Base-by-base conservation (phyloP, 2,329 filamentous ascomycete species). In the Xylaria sp. region DNA sequence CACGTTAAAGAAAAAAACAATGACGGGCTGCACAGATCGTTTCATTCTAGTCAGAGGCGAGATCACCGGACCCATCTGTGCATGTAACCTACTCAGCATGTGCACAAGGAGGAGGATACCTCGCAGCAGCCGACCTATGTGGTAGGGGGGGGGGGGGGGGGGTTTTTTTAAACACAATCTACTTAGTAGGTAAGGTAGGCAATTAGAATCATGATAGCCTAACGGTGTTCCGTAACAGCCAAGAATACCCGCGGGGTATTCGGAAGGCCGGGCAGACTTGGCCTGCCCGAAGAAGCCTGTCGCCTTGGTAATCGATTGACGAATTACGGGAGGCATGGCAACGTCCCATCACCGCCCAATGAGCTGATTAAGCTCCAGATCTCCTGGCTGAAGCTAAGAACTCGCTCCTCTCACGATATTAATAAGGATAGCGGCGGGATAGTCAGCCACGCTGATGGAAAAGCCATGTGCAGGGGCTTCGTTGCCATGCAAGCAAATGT, bases 11-110 rank as follows among this genome's bases (percentile, higher is more conserved):
- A 27, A 9, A 10, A 12, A 23, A 10, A 21, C 12, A 4, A 18
- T 1, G 12, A 60, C 21, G 29, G 58, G 51, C 48, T 66, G 59
- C 59, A 66, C 35, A 47, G 59, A 37, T 51, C 64, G 59, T 61
- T 50, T 44, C 44, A 48, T 57, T 48, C 25, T 12, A 18, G 18
- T 21, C 35, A 54, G 25, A 35, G 18, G 37, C 25, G 48, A 54
- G 35, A 25, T 9, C n/a, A 35, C 50, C 47, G 9, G 23, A 16
- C 48, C 48, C 23, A 35, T 27, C 13, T 53, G 42, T 62, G 59
- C 57, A 35, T 9, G 60, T 23, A 48, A n/a, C n/a, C n/a, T n/a
- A n/a, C n/a, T 13, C 23, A 32, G 29, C 10, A 21, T 27, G 23
- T 10, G 27, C 25, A 50, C 37, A n/a, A n/a, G 58, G 51, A 23